Conservation (phyloP, 2,329 filamentous ascomycete species). For the Aspergillus tanneri region DNA sequence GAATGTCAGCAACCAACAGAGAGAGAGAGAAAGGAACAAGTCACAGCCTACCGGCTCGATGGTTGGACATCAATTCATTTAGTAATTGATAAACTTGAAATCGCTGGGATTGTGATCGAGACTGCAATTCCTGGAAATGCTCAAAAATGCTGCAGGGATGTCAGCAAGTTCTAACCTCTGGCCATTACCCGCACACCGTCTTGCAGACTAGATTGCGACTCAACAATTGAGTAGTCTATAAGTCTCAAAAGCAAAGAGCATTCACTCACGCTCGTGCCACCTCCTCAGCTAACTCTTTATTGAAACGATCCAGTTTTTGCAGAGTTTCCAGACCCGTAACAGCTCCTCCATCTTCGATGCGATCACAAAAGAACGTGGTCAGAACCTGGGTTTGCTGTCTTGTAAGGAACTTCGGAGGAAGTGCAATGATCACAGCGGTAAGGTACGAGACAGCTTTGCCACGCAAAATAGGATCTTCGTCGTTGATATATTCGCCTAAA, state of each 20-base stretch:
- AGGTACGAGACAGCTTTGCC: slow-evolving; percentile 56
- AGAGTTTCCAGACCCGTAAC: slow-evolving; percentile 59
- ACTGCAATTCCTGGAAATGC: slow-evolving; percentile 58
- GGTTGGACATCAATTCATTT: slow-evolving; percentile 61
- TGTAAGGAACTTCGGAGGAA: slow-evolving; percentile 57
- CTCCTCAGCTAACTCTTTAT: slow-evolving; percentile 54
- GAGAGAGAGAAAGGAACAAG: neutral
- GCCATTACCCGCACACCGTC: no score
- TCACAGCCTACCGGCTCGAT: slow-evolving; percentile 51
- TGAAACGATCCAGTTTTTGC: slow-evolving; percentile 61
- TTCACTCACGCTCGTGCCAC: slow-evolving; percentile 53
- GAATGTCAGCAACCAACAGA: slow-evolving; percentile 9
- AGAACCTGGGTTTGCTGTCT: slow-evolving; percentile 63
- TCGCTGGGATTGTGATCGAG: slow-evolving; percentile 63
- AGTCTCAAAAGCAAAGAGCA: neutral
- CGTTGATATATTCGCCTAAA: slow-evolving; percentile 65
- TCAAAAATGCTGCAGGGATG: slow-evolving; percentile 45
- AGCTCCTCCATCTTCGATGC: slow-evolving; percentile 62
- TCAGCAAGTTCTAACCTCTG: no score
- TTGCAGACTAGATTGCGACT: no score
- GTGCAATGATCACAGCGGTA: slow-evolving; percentile 45
- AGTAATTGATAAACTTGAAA: slow-evolving; percentile 63
- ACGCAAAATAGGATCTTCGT: slow-evolving; percentile 60
- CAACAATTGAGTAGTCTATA: no score
- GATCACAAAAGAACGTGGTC: slow-evolving; percentile 63